Evolutionary conservation across 78 protist species (phyloP).

Genomic region (Creolimax fragrantissima): DNA sequence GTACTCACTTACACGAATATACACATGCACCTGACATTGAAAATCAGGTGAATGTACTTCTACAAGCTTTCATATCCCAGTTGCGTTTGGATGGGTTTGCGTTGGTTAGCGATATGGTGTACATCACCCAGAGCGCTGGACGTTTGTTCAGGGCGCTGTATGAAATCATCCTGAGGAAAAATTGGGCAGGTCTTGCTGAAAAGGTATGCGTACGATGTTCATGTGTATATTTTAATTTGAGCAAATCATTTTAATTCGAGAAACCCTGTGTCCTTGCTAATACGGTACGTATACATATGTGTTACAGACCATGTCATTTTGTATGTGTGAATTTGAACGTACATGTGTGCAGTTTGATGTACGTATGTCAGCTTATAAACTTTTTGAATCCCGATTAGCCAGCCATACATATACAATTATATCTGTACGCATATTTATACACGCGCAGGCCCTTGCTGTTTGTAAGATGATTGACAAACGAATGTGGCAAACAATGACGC

Average conservation of each 20-base stretch:
- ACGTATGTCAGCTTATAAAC: not conserved
- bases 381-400: not conserved
- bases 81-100: constrained; percentile 90
- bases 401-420: not conserved
- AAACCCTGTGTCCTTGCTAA: not conserved
- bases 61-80: constrained; percentile 94
- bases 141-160: constrained; percentile 88
- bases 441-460: constrained; percentile 39
- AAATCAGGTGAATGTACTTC: constrained; percentile 80
- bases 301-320: too few species aligned
- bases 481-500: constrained; percentile 89
- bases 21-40: too few species aligned
- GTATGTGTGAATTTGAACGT: not conserved
- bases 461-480: constrained; percentile 87
- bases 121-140: constrained; percentile 92
- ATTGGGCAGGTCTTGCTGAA: constrained; percentile 90
- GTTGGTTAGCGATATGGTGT: constrained; percentile 92
- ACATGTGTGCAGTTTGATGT: not conserved
- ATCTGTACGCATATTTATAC: not conserved
- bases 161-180: constrained; percentile 79
- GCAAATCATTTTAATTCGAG: not conserved
- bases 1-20: too few species aligned
- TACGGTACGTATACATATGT: not conserved
- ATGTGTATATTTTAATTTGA: not conserved
- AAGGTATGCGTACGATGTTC: not conserved